Evolutionary conservation across 139 green algal species (phyloP), one percentile per base, ranked within the genome.

Genomic region (Asterochloris erici): DNA sequence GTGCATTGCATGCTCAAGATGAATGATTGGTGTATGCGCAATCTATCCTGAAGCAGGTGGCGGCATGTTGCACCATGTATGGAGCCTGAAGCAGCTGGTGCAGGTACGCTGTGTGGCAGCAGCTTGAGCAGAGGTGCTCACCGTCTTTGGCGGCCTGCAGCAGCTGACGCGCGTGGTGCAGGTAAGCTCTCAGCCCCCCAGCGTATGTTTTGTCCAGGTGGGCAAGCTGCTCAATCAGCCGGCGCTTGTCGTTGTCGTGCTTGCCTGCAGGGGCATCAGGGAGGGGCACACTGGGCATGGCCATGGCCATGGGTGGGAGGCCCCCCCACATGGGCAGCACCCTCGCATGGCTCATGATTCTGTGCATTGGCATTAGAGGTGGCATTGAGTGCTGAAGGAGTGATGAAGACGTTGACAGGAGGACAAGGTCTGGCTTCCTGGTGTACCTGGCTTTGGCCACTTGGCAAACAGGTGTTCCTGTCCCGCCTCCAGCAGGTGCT

Each of bases 161-260:
- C 73, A 99, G 94, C 61, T 90, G 73, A 68, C 86, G 87, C 0
- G 97, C 97, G 82, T 98, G 98, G 23, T 63, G 11, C 16, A 99
- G 91, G 85, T 99, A 99, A 0, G 86, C 84, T 10, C 62, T 14
- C 0, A 99, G 75, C 17, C 97, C 97, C 0, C 93, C 96, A 26
- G 92, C 89, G 81, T 99, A 99, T 73, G 68, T 91, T 9, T 60
- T 73, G 81, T 99, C 90, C 81, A 97, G 83, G 16, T 85, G 76
- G 11, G 23, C 17, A 27, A 98, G 82, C 90, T 98, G 94, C 9
- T 81, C 62, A 63, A 94, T 62, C 61, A 96, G 83, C 24, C 84
- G 81, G 23, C 68, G 81, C 77, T 96, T 97, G 19, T 83, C 68
- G 9, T 84, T 89, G 68, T 96, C 93, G 14, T 63, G 15, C 15